Percentiles rank a stretch among this genome's conserved stretches.
phyloP scores from a whole-genome alignment of 2,329 filamentous ascomycete species.

The Colletotrichum zoysiae region DNA sequence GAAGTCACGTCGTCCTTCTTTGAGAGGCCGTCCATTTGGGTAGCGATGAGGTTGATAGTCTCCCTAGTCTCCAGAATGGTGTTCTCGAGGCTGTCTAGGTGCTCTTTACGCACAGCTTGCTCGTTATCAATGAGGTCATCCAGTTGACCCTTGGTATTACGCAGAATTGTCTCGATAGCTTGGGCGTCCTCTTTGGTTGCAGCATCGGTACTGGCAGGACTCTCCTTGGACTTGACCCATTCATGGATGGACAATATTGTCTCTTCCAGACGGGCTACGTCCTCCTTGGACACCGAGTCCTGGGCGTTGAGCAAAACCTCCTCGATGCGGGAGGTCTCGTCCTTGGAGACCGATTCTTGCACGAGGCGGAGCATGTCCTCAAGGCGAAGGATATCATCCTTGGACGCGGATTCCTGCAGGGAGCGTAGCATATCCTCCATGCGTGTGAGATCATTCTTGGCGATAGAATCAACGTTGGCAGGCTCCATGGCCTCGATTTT shows the following conservation, averaged over 20 bases:
- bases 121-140: constrained; percentile 84
- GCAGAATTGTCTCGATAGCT: constrained; percentile 89
- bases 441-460: constrained; percentile 51
- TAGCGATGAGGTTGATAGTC: constrained; percentile 73
- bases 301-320: constrained; percentile 60
- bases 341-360: constrained; percentile 38
- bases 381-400: constrained; percentile 52
- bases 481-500: constrained; percentile 85
- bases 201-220: constrained; percentile 55
- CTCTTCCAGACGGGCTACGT: constrained; percentile 65
- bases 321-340: constrained; percentile 58
- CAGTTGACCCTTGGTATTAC: constrained; percentile 88
- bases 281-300: constrained; percentile 59
- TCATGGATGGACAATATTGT: constrained; percentile 60
- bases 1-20: constrained; percentile 83
- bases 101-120: constrained; percentile 75
- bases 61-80: constrained; percentile 81
- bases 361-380: constrained; percentile 63
- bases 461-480: constrained; percentile 49
- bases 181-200: constrained; percentile 87
- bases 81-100: constrained; percentile 74
- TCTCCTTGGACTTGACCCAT: constrained; percentile 56
- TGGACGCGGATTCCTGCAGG: constrained; percentile 55
- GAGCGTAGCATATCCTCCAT: constrained; percentile 60
- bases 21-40: constrained; percentile 76